Evolutionary conservation across 202 grass and related monocot genomes (phyloP).

Genomic region (Bolboschoenoplectus hybrid): DNA sequence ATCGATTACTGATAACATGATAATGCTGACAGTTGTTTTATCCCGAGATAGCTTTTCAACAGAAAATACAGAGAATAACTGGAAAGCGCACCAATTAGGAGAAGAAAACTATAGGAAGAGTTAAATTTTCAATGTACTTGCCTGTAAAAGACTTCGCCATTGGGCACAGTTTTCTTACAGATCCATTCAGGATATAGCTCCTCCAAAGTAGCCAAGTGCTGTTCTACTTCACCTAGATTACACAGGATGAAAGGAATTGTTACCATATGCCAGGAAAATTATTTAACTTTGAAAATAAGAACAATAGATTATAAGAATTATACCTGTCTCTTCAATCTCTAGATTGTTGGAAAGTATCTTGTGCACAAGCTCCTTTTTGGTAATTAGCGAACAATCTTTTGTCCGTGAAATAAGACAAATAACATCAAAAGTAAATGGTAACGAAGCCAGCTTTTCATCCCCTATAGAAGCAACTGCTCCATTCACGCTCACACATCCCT

Average conservation of each 20-base stretch:
- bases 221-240: constrained; percentile 73
- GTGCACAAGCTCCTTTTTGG: constrained; percentile 89
- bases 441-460: constrained; percentile 53
- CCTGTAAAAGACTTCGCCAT: constrained; percentile 82
- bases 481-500: constrained; percentile 51
- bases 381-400: constrained; percentile 66
- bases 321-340: constrained; percentile 86
- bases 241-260: constrained; percentile 13
- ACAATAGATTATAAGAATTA: constrained; percentile 13
- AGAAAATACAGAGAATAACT: background rate
- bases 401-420: constrained; percentile 69
- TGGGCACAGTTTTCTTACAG: constrained; percentile 54
- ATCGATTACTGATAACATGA: background rate
- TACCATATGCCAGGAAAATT: constrained; percentile 25
- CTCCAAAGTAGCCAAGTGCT: constrained; percentile 74
- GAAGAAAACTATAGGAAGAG: background rate
- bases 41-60: background rate
- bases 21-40: background rate
- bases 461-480: constrained; percentile 22
- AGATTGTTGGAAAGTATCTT: constrained; percentile 87
- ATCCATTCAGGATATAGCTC: constrained; percentile 77
- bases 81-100: background rate
- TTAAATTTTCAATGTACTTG: constrained; percentile 46
- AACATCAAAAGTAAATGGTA: constrained; percentile 70
- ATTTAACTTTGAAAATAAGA: constrained; percentile 31